phyloP scores from a whole-genome alignment of 1,284 basidiomycete genomes.

The Tausonia pullulans region DNA sequence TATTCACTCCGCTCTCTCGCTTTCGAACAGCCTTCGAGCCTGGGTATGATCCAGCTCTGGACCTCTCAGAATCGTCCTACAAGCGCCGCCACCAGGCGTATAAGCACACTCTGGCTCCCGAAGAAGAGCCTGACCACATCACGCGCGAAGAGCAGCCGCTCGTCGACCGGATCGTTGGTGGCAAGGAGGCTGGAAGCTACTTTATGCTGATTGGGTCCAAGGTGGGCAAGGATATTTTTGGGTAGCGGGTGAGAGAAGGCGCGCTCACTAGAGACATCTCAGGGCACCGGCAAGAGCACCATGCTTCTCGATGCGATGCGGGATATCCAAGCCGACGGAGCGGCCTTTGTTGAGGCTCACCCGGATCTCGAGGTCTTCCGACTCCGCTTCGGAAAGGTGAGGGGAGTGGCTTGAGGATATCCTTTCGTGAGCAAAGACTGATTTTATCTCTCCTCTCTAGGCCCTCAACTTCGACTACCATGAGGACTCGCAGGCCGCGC shows the following conservation, averaged over 20 bases:
- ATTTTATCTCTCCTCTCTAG: background rate
- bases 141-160: slow-evolving; percentile 57
- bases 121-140: slow-evolving; percentile 39
- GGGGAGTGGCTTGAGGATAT: background rate
- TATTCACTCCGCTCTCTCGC: slow-evolving; percentile 28
- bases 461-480: slow-evolving; percentile 62
- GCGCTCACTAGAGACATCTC: background rate
- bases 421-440: slow-evolving; percentile 23
- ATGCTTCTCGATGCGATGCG: slow-evolving; percentile 59
- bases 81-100: slow-evolving; percentile 11
- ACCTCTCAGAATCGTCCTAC: slow-evolving; percentile 47
- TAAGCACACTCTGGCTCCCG: slow-evolving; percentile 18
- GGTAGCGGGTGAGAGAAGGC: too few species aligned
- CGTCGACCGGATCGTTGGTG: slow-evolving; percentile 67
- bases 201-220: slow-evolving; percentile 66
- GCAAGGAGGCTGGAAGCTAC: slow-evolving; percentile 58
- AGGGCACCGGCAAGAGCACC: slow-evolving; percentile 59
- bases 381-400: slow-evolving; percentile 62
- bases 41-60: slow-evolving; percentile 66
- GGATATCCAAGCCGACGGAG: slow-evolving; percentile 55
- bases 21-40: slow-evolving; percentile 52
- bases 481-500: slow-evolving; percentile 41
- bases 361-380: slow-evolving; percentile 64
- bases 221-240: slow-evolving; percentile 31
- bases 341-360: slow-evolving; percentile 45